A percentile compares a stretch with the other conserved stretches of the same genome.
Conservation (phyloP, 2,329 filamentous ascomycete species). For the Pseudogymnoascus pannorum region DNA sequence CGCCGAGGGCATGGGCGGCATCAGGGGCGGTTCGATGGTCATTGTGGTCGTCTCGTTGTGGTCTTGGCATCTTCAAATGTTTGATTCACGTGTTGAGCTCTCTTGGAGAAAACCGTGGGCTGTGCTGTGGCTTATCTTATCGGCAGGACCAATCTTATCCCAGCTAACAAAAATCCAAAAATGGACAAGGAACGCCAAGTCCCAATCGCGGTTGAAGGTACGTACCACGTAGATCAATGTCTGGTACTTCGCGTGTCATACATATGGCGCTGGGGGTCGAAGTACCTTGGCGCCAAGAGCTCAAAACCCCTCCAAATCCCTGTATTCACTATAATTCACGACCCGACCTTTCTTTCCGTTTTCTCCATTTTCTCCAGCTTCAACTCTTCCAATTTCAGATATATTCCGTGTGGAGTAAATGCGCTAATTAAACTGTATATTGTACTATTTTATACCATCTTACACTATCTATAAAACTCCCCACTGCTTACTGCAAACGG, state of each 20-base stretch:
- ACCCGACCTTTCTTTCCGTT: neutral
- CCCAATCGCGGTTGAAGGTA: neutral
- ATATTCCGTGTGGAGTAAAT: neutral
- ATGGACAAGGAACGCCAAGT: neutral
- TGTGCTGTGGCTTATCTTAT: neutral
- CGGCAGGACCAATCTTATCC: neutral
- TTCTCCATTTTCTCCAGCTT: neutral
- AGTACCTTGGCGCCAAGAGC: neutral
- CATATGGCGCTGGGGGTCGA: neutral
- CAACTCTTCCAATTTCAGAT: neutral
- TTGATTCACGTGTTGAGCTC: neutral
- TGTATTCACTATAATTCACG: neutral
- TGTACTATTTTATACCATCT: neutral
- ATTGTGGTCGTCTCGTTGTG: constrained; percentile 37
- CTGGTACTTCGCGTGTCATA: neutral
- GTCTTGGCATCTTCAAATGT: constrained; percentile 1
- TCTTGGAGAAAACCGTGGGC: neutral
- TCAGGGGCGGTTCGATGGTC: constrained; percentile 21
- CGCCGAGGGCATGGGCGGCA: constrained; percentile 49
- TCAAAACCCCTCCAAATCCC: neutral
- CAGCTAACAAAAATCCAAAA: neutral
- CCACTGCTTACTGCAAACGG: neutral
- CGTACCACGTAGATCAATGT: neutral
- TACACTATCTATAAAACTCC: neutral
- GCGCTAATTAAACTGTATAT: no score